Evolutionary conservation across 2,329 filamentous ascomycete genomes (phyloP), one percentile per base, ranked within the genome.

Genomic region (Daldinia sp.): DNA sequence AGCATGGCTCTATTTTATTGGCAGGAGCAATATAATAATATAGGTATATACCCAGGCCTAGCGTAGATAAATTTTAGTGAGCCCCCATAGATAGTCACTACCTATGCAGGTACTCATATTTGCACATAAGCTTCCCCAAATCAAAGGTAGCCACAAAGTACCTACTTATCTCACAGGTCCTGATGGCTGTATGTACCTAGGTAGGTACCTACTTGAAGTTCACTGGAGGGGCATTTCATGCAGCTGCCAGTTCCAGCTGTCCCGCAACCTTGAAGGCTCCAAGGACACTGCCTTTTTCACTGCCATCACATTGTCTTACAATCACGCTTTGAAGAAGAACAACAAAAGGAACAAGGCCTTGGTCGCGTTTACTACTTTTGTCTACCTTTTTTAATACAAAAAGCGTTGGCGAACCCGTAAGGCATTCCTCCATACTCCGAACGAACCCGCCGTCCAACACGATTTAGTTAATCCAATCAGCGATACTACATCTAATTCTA

Each of bases 201-300:
- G 57, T 63, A 59, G 12, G 57, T 68, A 46, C 35, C 6, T 59
- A 53, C n/a, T 4, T n/a, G 20, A 39, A 12, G 10, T 30, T 2
- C 20, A 37, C 26, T 53, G 35, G 65, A 64, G 68, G 68, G 65
- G 68, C 63, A 71, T 50, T 50, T 53, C 59, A 39, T 41, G 51
- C 61, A 71, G 60, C 56, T 62, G 56, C 50, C 53, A 54, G 28
- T 44, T 30, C 54, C 13, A 44, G 26, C 23, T 44, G 28, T 44
- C 23, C 30, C 39, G 39, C 63, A 63, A 69, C 62, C 66, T 65
- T 65, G 66, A 55, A 59, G 62, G 51, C 62, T 35, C 6, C 28
- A 48, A 48, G 44, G 44, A 48, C 6, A 35, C 7, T 10, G 33
- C 7, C 33, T 9, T 35, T 35, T 2, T 37, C 13, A 23, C 30